Evolutionary conservation across 2,329 filamentous ascomycete species (phyloP).

Genomic region (Arachnomyces sp.): DNA sequence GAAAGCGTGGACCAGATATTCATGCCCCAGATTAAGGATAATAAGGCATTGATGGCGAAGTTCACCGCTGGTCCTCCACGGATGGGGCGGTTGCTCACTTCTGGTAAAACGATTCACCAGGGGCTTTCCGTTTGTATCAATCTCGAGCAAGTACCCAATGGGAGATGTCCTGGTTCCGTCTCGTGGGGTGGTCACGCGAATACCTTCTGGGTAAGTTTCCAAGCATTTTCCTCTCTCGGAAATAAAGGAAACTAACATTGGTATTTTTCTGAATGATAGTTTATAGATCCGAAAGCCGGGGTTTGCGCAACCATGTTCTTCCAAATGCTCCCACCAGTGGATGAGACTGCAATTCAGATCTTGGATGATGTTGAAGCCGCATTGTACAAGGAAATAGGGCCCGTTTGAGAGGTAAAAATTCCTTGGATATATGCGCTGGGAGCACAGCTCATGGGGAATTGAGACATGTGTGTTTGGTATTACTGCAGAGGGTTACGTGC

Average conservation of each 20-base stretch:
- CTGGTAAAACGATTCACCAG: conserved; percentile 2
- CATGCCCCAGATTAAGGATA: conserved; percentile 2
- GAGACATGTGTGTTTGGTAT: no score
- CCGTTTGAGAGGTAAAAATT: no score
- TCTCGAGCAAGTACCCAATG: conserved; percentile 3
- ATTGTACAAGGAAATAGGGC: conserved; percentile 1
- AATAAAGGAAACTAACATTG: not conserved
- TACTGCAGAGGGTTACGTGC: no score
- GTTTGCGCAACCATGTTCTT: conserved; percentile 6
- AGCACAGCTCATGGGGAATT: no score
- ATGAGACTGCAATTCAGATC: conserved; percentile 1
- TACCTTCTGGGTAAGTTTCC: conserved; percentile 7
- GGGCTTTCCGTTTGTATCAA: conserved; percentile 5
- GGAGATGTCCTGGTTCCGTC: not conserved
- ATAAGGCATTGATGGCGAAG: not conserved
- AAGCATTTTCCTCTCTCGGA: not conserved
- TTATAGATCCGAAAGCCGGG: conserved; percentile 5
- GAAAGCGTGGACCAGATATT: conserved; percentile 4
- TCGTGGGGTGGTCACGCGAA: conserved; percentile 5
- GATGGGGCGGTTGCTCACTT: conserved; percentile 1
- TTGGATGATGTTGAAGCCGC: conserved; percentile 4
- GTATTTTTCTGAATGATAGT: not conserved
- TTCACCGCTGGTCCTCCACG: not conserved
- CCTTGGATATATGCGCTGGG: no score
- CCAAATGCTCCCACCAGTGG: conserved; percentile 4